phyloP scores from a whole-genome alignment of 345 rosid genomes.

The Erucastrum elatum region DNA sequence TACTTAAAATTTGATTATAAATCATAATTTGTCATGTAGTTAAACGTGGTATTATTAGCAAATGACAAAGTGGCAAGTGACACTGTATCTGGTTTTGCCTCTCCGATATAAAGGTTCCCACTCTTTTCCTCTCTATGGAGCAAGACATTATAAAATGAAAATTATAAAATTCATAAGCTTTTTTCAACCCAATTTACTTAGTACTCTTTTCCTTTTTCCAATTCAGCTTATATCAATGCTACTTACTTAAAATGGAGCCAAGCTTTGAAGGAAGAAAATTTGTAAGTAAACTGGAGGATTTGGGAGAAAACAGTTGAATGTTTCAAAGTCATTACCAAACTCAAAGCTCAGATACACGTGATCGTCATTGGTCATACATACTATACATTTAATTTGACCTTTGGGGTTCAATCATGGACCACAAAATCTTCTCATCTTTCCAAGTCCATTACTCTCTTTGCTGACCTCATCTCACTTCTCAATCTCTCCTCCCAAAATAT shows the following conservation, averaged over 20 bases:
- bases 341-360: constrained; percentile 36
- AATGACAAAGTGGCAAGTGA: neutral
- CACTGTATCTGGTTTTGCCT: neutral
- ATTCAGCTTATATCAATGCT: too few relatives aligned
- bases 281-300: too few relatives aligned
- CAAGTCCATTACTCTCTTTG: neutral
- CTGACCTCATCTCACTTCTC: constrained; percentile 27
- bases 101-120: neutral
- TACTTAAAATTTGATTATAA: neutral
- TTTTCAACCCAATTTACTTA: too few relatives aligned
- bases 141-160: too few relatives aligned
- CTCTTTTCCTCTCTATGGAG: neutral
- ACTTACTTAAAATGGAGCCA: too few relatives aligned
- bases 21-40: neutral
- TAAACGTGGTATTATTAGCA: neutral
- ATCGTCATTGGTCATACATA: constrained; percentile 4
- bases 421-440: constrained; percentile 34
- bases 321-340: constrained; percentile 30
- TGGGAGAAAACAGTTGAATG: constrained; percentile 10
- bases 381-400: constrained; percentile 15
- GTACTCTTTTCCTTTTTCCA: too few relatives aligned
- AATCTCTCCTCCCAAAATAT: constrained; percentile 31
- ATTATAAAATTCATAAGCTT: too few relatives aligned
- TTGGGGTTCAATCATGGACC: constrained; percentile 31
- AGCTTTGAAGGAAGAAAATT: too few relatives aligned